Conservation (phyloP, 345 rosid species). For the Lumnitzera littorea region DNA sequence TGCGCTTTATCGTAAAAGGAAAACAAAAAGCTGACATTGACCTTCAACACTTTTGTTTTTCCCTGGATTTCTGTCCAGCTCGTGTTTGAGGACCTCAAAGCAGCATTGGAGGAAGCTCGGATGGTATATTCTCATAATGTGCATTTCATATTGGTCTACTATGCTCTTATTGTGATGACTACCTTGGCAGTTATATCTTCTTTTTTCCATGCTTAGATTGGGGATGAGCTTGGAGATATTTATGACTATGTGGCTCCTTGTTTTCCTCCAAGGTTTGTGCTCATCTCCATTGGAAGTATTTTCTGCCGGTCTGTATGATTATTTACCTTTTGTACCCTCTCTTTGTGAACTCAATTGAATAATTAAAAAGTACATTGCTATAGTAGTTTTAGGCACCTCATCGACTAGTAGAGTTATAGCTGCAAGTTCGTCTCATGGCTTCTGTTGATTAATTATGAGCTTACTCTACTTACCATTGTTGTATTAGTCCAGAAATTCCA, state of each 20-base stretch:
- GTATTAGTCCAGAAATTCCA: too few relatives aligned
- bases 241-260: conserved; percentile 99
- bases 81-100: conserved; percentile 82
- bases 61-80: conserved; percentile 43
- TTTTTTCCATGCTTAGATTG: conserved; percentile 53
- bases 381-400: too few relatives aligned
- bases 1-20: too few relatives aligned
- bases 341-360: too few relatives aligned
- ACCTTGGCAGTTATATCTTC: neutral
- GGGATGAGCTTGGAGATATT: conserved; percentile 98
- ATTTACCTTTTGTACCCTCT: neutral
- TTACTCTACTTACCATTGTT: too few relatives aligned
- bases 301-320: neutral
- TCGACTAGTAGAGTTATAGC: too few relatives aligned
- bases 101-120: conserved; percentile 96
- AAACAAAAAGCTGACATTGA: too few relatives aligned
- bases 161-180: neutral
- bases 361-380: too few relatives aligned
- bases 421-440: too few relatives aligned
- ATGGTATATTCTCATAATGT: conserved; percentile 36
- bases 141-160: conserved; percentile 1
- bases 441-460: too few relatives aligned
- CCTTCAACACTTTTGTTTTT: conserved; percentile 12
- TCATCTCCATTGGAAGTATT: neutral
- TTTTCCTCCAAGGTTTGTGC: conserved; percentile 80